Evolutionary conservation across 2,329 filamentous ascomycete species (phyloP).

Genomic region (Trichoderma guizhouense): DNA sequence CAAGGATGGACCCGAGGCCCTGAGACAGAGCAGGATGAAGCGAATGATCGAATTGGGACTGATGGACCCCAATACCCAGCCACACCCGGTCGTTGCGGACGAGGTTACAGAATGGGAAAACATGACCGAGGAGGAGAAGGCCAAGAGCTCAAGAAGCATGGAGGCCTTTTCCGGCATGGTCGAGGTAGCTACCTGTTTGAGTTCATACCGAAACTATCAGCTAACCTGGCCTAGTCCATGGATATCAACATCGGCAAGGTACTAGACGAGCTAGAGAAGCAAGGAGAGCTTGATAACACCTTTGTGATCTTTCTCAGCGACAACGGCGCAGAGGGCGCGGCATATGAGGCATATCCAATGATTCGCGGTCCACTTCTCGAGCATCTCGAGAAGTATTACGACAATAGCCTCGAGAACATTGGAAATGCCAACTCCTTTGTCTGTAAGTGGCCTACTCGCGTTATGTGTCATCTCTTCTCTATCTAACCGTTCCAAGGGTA

Average conservation of each 20-base stretch:
- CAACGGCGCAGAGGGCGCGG: conserved; percentile 59
- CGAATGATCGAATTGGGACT: conserved; percentile 56
- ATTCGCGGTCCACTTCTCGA: conserved; percentile 46
- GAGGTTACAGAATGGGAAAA: conserved; percentile 47
- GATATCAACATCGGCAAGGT: conserved; percentile 60
- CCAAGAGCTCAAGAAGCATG: conserved; percentile 52
- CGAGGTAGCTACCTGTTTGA: conserved; percentile 34
- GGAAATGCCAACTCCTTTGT: conserved; percentile 55
- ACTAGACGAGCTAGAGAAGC: conserved; percentile 51
- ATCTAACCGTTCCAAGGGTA: neutral
- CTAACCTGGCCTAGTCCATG: conserved; percentile 35
- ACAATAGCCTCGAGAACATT: conserved; percentile 50
- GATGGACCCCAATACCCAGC: conserved; percentile 46
- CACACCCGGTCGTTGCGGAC: conserved; percentile 35
- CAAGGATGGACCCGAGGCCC: conserved; percentile 56
- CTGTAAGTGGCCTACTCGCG: conserved; percentile 51
- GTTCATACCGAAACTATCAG: neutral
- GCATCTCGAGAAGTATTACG: conserved; percentile 53
- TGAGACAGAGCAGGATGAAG: conserved; percentile 51
- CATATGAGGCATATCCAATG: conserved; percentile 50
- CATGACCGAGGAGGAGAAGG: conserved; percentile 43
- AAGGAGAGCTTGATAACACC: conserved; percentile 60
- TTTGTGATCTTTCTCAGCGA: conserved; percentile 62
- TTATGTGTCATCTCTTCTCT: neutral
- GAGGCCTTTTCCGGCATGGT: conserved; percentile 64